Percentiles rank a stretch among this genome's conserved stretches.
Evolutionary conservation across 805 yeast genomes (phyloP).

Genomic region (Wickerhamiella cacticola): DNA sequence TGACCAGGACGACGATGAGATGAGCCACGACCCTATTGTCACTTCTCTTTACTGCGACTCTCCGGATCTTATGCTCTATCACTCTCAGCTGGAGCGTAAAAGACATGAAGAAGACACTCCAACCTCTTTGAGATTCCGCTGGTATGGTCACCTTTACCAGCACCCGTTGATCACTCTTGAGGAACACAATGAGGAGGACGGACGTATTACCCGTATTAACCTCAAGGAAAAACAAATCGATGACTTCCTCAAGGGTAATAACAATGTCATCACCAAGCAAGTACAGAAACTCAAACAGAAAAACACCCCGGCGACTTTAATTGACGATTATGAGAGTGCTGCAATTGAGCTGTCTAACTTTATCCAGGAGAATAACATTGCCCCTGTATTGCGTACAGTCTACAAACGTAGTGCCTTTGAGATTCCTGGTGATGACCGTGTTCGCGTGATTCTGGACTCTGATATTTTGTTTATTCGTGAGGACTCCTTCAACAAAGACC

Average conservation of each 20-base stretch:
- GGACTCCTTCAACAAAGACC: slow-evolving; percentile 68
- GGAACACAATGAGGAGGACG: slow-evolving; percentile 41
- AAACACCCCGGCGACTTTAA: slow-evolving; percentile 41
- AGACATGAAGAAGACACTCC: slow-evolving; percentile 36
- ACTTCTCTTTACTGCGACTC: slow-evolving; percentile 85
- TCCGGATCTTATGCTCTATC: slow-evolving; percentile 68
- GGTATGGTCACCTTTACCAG: slow-evolving; percentile 73
- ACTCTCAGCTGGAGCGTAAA: slow-evolving; percentile 59
- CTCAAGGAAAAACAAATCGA: slow-evolving; percentile 75
- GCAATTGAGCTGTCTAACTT: slow-evolving; percentile 51
- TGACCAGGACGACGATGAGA: slow-evolving; percentile 37
- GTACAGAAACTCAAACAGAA: slow-evolving; percentile 51
- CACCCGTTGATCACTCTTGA: slow-evolving; percentile 73
- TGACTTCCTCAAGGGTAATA: slow-evolving; percentile 49
- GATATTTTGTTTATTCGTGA: slow-evolving; percentile 81
- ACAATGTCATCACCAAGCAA: slow-evolving; percentile 37
- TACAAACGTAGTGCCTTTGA: slow-evolving; percentile 93
- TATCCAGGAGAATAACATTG: slow-evolving; percentile 52
- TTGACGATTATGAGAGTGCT: slow-evolving; percentile 42
- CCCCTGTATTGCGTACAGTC: slow-evolving; percentile 77
- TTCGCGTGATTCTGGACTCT: slow-evolving; percentile 81
- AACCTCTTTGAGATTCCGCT: slow-evolving; percentile 72
- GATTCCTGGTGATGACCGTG: slow-evolving; percentile 93
- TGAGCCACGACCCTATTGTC: slow-evolving; percentile 58
- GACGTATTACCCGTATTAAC: slow-evolving; percentile 47